Evolutionary conservation across 495 filamentous ascomycete species (phyloP), one percentile per base, ranked within the genome.

Genomic region (Echria macrotheca): DNA sequence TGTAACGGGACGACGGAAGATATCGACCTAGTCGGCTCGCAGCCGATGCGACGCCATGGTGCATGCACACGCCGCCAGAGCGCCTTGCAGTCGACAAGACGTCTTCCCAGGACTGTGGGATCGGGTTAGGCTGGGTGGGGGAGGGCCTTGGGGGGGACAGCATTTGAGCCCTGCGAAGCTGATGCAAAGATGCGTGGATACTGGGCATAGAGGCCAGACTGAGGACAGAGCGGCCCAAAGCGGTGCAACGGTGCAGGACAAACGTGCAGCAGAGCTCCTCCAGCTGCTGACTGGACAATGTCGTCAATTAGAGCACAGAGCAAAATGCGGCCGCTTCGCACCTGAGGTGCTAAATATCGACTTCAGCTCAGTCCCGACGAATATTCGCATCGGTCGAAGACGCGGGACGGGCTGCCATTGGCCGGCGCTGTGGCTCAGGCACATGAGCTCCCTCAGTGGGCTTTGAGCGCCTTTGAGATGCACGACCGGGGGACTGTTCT

Each of bases 371-470:
- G 35, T 26, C 24, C 2, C 38, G 37, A 36, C 15, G 35, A 14
- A 35, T 45, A 19, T 25, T 21, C 23, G 25, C 21, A 21, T 33
- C 28, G 22, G 23, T 14, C 12, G 28, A 7, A 15, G 2, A 8
- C 14, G 47, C 31, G 52, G 46, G 28, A 44, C 15, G 29, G 9
- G 19, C 10, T 24, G 18, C 39, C 14, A 63, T 63, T 63, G 57
- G 60, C 33, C 54, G 17, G 26, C 32, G 32, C n/a, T 25, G 28
- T 6, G n/a, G 33, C 23, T 35, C 25, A 50, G 52, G 49, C 52
- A 49, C 48, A 41, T 18, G 35, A 52, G 58, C 57, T 58, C 50
- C 57, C 54, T 58, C 60, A 56, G 54, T 54, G 43, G 48, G 47
- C n/a, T n/a, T n/a, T n/a, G n/a, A n/a, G n/a, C n/a, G n/a, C n/a